Conservation (phyloP, 2,329 filamentous ascomycete species). For the Monosporascus sp. region DNA sequence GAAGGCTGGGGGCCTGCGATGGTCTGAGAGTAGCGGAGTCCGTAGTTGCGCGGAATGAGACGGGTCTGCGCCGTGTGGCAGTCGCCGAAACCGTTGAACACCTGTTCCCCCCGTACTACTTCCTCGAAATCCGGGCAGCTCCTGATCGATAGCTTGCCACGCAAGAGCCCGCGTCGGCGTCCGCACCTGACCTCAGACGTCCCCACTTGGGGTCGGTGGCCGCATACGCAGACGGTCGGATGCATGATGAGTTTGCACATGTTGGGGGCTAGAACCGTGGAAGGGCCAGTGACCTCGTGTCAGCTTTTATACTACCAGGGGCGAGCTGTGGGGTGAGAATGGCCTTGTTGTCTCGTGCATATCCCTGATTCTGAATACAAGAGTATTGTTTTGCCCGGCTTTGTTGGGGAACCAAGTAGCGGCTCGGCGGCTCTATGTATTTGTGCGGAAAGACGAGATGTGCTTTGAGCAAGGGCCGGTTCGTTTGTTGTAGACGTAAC, state of each 20-base stretch:
- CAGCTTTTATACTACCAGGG: neutral
- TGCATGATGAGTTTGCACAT: neutral
- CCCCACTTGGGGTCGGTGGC: neutral
- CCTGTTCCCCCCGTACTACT: neutral
- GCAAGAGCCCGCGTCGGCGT: neutral
- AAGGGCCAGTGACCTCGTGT: neutral
- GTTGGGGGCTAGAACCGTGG: neutral
- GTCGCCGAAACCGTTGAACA: neutral
- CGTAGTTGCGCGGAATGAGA: neutral
- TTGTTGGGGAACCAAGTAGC: neutral
- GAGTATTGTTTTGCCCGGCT: neutral
- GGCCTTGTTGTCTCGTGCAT: neutral
- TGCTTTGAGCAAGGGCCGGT: no score
- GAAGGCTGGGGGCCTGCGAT: neutral
- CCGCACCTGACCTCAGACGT: neutral
- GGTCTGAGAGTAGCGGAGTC: neutral
- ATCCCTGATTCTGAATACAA: neutral
- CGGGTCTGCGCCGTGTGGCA: neutral
- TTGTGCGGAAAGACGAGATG: neutral
- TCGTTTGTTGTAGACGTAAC: no score
- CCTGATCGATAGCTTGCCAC: neutral
- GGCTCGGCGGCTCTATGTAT: neutral
- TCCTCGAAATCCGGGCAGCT: neutral
- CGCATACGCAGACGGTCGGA: neutral
- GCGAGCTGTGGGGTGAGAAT: neutral